Conservation (phyloP, 306 rosid genomes). For the Prunus padus region DNA sequence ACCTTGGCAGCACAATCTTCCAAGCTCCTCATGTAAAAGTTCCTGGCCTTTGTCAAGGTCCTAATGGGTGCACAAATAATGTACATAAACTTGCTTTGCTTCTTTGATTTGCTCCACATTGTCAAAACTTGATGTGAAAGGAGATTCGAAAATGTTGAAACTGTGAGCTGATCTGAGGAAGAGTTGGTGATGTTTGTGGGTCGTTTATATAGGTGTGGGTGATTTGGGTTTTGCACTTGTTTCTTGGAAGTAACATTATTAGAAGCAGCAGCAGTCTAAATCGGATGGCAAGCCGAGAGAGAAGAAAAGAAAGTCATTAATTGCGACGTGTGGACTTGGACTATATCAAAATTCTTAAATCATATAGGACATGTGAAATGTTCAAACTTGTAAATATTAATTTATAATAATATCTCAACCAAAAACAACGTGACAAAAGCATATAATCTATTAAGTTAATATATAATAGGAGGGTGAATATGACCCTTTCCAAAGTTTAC, state of each 20-base stretch:
- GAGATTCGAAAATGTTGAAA: background rate
- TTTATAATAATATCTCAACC: background rate
- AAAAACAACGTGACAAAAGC: background rate
- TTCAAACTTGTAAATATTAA: background rate
- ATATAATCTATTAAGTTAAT: background rate
- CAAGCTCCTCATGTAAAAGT: conserved; percentile 40
- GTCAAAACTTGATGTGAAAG: background rate
- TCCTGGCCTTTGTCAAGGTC: conserved; percentile 40
- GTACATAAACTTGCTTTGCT: conserved; percentile 13
- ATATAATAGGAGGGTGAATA: background rate
- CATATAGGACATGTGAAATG: background rate
- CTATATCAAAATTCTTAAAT: background rate
- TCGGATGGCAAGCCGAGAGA: conserved; percentile 8
- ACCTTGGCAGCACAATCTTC: conserved; percentile 34
- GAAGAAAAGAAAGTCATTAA: background rate
- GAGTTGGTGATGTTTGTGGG: background rate
- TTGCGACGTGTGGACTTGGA: conserved; percentile 20
- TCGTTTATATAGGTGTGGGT: background rate
- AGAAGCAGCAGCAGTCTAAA: conserved; percentile 1
- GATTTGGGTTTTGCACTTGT: conserved; percentile 4
- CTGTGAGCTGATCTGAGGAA: background rate
- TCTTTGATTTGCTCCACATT: conserved; percentile 18
- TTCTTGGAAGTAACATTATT: conserved; percentile 9
- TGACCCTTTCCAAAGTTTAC: no score
- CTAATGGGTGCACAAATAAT: conserved; percentile 34